phyloP scores from a whole-genome alignment of 345 rosid species.

The Psidium friedrichsthalianum region DNA sequence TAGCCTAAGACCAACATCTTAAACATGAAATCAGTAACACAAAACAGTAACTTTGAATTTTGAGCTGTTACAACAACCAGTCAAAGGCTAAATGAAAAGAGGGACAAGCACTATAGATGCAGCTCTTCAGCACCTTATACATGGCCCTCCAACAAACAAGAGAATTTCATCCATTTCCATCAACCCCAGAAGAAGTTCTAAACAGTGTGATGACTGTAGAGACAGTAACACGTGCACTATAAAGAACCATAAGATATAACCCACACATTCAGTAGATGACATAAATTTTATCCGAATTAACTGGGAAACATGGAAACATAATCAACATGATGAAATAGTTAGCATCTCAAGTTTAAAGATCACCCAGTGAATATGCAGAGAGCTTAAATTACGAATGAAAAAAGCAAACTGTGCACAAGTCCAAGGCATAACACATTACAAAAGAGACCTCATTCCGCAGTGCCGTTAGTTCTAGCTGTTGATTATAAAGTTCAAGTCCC shows the following conservation, averaged over 20 bases:
- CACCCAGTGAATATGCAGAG: neutral
- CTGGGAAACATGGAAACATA: neutral
- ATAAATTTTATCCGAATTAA: neutral
- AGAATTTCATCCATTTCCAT: neutral
- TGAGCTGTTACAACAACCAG: neutral
- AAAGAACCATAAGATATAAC: neutral
- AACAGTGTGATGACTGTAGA: neutral
- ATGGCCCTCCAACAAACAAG: neutral
- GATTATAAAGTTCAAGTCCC: neutral
- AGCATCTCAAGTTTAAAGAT: neutral
- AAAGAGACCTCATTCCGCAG: neutral
- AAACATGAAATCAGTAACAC: neutral
- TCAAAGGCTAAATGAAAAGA: neutral
- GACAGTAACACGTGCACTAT: neutral
- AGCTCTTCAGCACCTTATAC: neutral
- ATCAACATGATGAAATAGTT: neutral
- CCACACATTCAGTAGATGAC: neutral
- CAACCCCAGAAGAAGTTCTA: neutral
- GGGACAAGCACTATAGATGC: neutral
- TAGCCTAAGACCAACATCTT: neutral
- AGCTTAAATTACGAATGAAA: neutral
- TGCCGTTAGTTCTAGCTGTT: neutral
- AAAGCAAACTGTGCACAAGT: neutral
- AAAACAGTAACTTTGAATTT: neutral
- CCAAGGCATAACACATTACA: neutral